These are phyloP conservation scores for Cunninghamia lanceolata DNA, from an alignment of 75 land plant genomes.

Conservation along the genomic window DNA sequence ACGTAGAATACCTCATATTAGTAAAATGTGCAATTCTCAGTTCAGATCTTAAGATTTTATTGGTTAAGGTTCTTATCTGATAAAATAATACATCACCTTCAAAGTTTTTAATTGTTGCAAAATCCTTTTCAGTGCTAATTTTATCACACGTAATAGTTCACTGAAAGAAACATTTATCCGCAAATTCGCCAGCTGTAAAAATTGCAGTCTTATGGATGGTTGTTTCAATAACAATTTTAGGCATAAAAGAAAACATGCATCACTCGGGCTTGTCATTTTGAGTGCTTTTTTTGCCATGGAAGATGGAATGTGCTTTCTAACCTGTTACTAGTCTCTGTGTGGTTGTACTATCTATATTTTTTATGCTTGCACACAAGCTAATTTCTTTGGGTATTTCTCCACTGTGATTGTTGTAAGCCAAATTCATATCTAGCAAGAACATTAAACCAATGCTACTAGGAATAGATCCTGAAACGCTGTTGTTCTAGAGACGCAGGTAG, in stretches of 20 bases:
- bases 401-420: background rate
- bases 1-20: background rate
- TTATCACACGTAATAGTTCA: background rate
- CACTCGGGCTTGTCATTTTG: background rate
- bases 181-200: background rate
- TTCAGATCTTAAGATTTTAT: background rate
- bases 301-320: background rate
- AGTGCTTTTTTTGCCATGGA: background rate
- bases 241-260: background rate
- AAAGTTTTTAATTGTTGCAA: background rate
- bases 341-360: background rate
- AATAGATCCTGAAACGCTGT: background rate
- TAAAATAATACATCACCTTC: background rate
- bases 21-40: background rate
- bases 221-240: background rate
- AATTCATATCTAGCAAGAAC: background rate
- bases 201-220: background rate
- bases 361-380: background rate
- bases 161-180: background rate
- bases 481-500: background rate
- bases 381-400: background rate
- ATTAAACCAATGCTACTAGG: background rate
- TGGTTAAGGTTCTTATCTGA: background rate
- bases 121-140: background rate
- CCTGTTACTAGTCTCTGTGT: background rate